These are phyloP conservation scores for Pyricularia sp. DNA, from an alignment of 2,329 filamentous ascomycete genomes.

Conservation along the genomic window DNA sequence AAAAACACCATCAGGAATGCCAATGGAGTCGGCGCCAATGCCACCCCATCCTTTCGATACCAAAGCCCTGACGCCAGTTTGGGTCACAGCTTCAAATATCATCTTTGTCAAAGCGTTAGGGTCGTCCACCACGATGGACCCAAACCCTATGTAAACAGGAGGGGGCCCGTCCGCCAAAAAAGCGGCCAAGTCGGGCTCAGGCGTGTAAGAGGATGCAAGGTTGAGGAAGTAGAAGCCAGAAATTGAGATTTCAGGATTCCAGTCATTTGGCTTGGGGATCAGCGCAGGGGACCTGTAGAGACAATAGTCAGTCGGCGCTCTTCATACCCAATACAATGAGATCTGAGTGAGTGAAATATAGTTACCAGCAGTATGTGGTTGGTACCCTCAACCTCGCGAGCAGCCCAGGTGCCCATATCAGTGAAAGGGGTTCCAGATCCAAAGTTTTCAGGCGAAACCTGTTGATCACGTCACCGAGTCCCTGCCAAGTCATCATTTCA, in stretches of 20 bases:
- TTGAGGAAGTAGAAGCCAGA: conserved; percentile 74
- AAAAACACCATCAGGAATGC: conserved; percentile 54
- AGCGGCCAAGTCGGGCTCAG: conserved; percentile 41
- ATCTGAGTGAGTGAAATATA: neutral
- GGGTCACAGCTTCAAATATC: conserved; percentile 59
- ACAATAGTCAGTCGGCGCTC: neutral
- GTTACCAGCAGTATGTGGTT: conserved; percentile 63
- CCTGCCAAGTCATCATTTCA: conserved; percentile 88
- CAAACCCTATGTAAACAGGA: conserved; percentile 69
- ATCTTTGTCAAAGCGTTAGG: conserved; percentile 58
- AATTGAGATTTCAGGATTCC: conserved; percentile 63
- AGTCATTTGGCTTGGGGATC: conserved; percentile 58
- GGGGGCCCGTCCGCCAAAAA: conserved; percentile 48
- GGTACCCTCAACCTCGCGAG: conserved; percentile 66
- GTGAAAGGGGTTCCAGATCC: conserved; percentile 63
- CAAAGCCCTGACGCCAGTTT: conserved; percentile 58
- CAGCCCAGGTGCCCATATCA: conserved; percentile 66
- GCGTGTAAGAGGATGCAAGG: conserved; percentile 50
- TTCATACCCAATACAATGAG: neutral
- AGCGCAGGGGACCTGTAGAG: conserved; percentile 36
- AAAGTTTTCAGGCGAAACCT: conserved; percentile 61
- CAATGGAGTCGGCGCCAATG: conserved; percentile 41
- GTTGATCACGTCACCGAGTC: conserved; percentile 71
- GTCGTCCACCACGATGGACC: conserved; percentile 67
- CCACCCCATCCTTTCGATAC: conserved; percentile 72